phyloP scores from a whole-genome alignment of 352 stramenopile genomes.

The Thalassiosira hispida region DNA sequence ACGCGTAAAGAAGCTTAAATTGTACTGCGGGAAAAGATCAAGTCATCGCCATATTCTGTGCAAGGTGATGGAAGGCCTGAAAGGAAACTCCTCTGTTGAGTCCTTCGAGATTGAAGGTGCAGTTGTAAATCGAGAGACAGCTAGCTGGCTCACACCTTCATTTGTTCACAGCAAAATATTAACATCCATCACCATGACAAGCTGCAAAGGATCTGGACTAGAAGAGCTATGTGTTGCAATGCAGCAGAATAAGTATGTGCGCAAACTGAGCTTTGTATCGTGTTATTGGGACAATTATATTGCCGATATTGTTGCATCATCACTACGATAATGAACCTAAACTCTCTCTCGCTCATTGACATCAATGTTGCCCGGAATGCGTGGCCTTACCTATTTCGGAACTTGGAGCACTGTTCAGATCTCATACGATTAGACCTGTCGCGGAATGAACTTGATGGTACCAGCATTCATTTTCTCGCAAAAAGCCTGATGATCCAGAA shows the following conservation, averaged over 20 bases:
- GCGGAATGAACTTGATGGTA: background rate
- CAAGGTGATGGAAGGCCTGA: constrained; percentile 12
- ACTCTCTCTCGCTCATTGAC: constrained; percentile 1
- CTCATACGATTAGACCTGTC: constrained; percentile 15
- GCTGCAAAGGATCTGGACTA: background rate
- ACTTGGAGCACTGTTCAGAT: constrained; percentile 2
- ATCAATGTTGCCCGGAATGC: constrained; percentile 4
- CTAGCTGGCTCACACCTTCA: background rate
- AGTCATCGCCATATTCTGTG: background rate
- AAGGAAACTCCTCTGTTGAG: constrained; percentile 17
- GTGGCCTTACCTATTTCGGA: constrained; percentile 5
- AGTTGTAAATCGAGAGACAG: constrained; percentile 3
- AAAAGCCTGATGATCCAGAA: constrained; percentile 3
- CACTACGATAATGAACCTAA: constrained; percentile 4
- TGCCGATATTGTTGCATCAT: constrained; percentile 21
- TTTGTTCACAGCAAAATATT: background rate
- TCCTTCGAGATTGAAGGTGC: constrained; percentile 11
- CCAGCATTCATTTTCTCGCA: background rate
- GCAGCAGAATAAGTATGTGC: constrained; percentile 2
- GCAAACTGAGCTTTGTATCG: background rate
- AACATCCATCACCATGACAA: background rate
- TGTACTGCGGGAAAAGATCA: constrained; percentile 4
- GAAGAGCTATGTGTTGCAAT: constrained; percentile 1
- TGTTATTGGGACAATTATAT: constrained; percentile 7
- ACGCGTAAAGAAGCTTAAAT: constrained; percentile 1